These are phyloP conservation scores for Oemleria cerasiformis DNA, from an alignment of 306 rosid species.

Conservation along the genomic window DNA sequence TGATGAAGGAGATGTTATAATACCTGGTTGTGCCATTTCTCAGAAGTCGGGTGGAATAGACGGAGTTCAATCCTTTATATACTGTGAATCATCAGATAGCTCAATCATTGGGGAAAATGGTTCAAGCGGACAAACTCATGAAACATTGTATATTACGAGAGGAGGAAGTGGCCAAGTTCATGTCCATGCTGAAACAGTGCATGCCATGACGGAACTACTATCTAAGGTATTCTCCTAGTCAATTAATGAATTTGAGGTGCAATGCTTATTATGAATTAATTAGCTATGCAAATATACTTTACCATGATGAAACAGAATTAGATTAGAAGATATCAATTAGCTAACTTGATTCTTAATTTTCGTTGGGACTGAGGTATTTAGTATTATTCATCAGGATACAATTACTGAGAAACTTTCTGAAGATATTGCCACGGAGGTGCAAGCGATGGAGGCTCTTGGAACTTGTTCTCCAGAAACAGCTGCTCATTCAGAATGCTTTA, in stretches of 20 bases:
- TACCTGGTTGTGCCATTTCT: conserved; percentile 23
- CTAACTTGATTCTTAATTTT: background rate
- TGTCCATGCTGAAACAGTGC: conserved; percentile 38
- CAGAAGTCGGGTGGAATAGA: conserved; percentile 20
- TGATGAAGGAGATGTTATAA: conserved; percentile 26
- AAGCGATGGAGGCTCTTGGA: conserved; percentile 32
- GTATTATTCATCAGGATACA: conserved; percentile 32
- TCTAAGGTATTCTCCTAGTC: conserved; percentile 46
- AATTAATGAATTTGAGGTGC: background rate
- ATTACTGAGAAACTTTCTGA: conserved; percentile 19
- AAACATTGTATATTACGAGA: conserved; percentile 29
- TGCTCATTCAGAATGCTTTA: conserved; percentile 19
- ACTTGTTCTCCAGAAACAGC: conserved; percentile 28
- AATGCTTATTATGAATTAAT: background rate
- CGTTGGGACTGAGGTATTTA: conserved; percentile 20
- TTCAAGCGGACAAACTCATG: conserved; percentile 29
- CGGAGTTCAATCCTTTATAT: conserved; percentile 25
- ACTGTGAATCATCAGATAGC: conserved; percentile 39
- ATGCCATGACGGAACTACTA: conserved; percentile 32
- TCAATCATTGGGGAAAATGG: conserved; percentile 28
- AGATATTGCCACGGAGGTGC: conserved; percentile 34
- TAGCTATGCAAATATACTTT: background rate
- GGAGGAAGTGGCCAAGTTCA: conserved; percentile 35
- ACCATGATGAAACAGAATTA: background rate
- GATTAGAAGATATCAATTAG: background rate